Percentiles rank a stretch among this genome's conserved stretches.
These are phyloP conservation scores for Pythium volutum DNA, from an alignment of 352 stramenopile genomes.

Conservation along the genomic window DNA sequence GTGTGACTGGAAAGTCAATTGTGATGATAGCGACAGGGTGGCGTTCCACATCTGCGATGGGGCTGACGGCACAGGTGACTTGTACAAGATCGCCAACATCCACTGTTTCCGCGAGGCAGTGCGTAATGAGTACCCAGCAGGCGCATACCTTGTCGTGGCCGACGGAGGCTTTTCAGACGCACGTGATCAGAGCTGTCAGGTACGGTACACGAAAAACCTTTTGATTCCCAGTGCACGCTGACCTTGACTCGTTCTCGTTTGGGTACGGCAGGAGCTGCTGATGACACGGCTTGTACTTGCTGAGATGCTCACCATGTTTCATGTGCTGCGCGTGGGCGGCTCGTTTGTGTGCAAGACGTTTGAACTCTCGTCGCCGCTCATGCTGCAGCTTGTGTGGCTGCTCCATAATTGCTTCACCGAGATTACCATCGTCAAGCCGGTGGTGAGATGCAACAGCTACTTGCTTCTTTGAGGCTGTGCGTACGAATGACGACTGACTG, in stretches of 20 bases:
- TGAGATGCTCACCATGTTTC: conserved; percentile 59
- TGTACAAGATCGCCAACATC: conserved; percentile 65
- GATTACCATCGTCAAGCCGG: conserved; percentile 67
- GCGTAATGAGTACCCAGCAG: conserved; percentile 23
- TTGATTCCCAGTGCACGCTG: neutral
- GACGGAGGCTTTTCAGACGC: conserved; percentile 76
- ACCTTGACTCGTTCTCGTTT: neutral
- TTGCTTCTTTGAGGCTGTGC: neutral
- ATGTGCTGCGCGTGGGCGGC: conserved; percentile 38
- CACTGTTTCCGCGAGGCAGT: conserved; percentile 45
- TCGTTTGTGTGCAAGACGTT: conserved; percentile 84
- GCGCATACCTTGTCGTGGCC: conserved; percentile 59
- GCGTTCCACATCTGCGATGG: conserved; percentile 58
- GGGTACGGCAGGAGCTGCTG: conserved; percentile 41
- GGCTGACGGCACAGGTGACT: conserved; percentile 62
- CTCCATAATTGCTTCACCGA: conserved; percentile 58
- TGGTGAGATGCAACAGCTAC: conserved; percentile 26
- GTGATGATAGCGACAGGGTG: conserved; percentile 11
- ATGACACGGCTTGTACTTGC: conserved; percentile 64
- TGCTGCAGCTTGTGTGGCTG: conserved; percentile 64
- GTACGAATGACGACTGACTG: neutral
- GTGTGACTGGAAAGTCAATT: conserved; percentile 38
- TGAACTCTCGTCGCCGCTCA: conserved; percentile 53
- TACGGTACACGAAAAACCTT: conserved; percentile 30
- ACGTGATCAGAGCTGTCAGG: conserved; percentile 57